These are phyloP conservation scores for Orbilia blumenaviensis DNA, from an alignment of 2,329 filamentous ascomycete genomes.

Conservation along the genomic window DNA sequence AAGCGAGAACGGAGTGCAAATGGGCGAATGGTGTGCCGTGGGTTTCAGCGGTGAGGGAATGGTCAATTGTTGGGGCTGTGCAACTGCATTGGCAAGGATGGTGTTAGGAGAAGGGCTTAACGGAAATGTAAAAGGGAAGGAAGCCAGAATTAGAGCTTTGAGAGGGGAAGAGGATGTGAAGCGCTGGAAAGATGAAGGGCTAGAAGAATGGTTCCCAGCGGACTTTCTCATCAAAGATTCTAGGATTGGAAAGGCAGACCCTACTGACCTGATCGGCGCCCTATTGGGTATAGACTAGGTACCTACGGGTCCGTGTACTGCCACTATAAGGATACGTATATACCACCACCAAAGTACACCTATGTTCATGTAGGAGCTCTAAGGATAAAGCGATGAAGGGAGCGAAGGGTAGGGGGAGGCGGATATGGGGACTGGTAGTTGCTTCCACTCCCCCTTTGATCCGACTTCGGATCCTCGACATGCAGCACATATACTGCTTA, in stretches of 20 bases:
- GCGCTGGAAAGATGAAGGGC: slow-evolving; percentile 27
- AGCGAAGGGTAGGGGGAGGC: too few species aligned
- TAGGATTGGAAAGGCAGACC: slow-evolving; percentile 44
- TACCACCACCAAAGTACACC: too few species aligned
- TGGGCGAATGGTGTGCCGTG: slow-evolving; percentile 65
- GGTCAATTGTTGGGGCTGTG: slow-evolving; percentile 67
- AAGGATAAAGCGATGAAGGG: too few species aligned
- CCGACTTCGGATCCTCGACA: too few species aligned
- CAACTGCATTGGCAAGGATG: slow-evolving; percentile 65
- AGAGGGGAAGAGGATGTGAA: slow-evolving; percentile 42
- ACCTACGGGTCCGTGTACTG: too few species aligned
- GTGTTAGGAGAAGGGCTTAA: slow-evolving; percentile 58
- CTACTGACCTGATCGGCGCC: slow-evolving; percentile 5
- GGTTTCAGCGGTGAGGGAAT: slow-evolving; percentile 68
- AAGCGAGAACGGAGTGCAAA: slow-evolving; percentile 7
- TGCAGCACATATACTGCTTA: too few species aligned
- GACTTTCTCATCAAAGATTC: slow-evolving; percentile 55
- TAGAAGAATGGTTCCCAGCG: slow-evolving; percentile 54
- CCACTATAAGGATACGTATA: too few species aligned
- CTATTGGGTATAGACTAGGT: background rate
- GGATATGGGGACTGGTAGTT: too few species aligned
- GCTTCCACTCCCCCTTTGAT: too few species aligned
- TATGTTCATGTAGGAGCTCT: too few species aligned
- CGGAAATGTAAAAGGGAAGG: slow-evolving; percentile 12
- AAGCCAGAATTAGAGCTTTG: slow-evolving; percentile 32